phyloP scores from a whole-genome alignment of 306 rosid genomes.

The Styphnolobium japonicum region DNA sequence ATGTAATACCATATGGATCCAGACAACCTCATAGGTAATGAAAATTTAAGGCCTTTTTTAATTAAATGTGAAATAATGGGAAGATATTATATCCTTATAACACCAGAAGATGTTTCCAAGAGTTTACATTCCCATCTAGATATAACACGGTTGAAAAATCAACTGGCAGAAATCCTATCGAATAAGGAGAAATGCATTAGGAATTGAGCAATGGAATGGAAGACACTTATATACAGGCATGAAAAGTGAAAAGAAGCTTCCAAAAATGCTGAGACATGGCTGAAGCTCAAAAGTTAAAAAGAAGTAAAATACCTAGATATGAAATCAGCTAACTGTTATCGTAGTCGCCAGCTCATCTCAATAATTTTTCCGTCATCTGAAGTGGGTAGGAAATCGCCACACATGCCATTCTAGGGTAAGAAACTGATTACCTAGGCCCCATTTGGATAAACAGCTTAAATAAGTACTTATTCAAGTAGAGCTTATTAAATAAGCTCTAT shows the following conservation, averaged over 20 bases:
- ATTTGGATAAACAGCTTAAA: too few species aligned
- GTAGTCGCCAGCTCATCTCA: not conserved
- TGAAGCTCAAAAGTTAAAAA: not conserved
- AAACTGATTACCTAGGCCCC: not conserved
- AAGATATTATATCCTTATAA: not conserved
- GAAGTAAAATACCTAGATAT: not conserved
- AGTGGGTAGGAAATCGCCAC: slow-evolving; percentile 2
- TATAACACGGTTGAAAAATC: not conserved
- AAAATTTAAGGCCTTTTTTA: not conserved
- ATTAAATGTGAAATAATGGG: slow-evolving; percentile 1
- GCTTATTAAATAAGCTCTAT: too few species aligned
- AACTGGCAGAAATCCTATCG: not conserved
- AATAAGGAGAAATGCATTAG: not conserved
- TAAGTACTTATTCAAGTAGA: too few species aligned
- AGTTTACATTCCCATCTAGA: not conserved
- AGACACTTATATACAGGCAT: not conserved
- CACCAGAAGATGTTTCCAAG: not conserved
- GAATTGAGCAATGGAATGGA: not conserved
- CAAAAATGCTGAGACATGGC: not conserved
- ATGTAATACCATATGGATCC: not conserved
- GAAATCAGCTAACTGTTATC: not conserved
- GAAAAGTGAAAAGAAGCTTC: not conserved
- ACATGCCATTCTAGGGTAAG: not conserved
- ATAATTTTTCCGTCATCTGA: not conserved
- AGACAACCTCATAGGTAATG: not conserved